Conservation (phyloP, 768 basidiomycete genomes). For the Candolleomyces efflorescens region DNA sequence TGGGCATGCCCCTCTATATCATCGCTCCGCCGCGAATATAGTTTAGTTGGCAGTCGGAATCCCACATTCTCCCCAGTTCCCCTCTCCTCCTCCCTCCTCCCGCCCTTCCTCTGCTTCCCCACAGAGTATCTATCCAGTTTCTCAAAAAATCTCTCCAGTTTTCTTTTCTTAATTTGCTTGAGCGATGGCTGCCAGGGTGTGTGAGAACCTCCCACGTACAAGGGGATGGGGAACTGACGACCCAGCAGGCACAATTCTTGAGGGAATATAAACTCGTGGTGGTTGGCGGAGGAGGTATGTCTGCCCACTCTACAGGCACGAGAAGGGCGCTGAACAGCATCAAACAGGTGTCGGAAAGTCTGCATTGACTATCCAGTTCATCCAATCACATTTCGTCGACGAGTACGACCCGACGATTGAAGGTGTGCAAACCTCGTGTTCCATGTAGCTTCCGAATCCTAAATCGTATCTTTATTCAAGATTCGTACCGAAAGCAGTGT, state of each 20-base stretch:
- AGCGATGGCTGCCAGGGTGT: slow-evolving; percentile 36
- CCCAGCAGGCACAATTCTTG: slow-evolving; percentile 74
- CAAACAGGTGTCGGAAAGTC: slow-evolving; percentile 59
- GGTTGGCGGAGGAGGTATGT: slow-evolving; percentile 89
- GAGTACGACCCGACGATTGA: slow-evolving; percentile 97
- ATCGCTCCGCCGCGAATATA: slow-evolving; percentile 4
- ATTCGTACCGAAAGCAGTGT: slow-evolving; percentile 96
- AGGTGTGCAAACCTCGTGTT: slow-evolving; percentile 37
- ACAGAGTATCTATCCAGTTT: slow-evolving; percentile 9
- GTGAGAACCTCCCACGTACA: slow-evolving; percentile 9
- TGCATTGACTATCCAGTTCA: slow-evolving; percentile 96
- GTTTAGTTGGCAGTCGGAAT: slow-evolving; percentile 8
- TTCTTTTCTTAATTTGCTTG: slow-evolving; percentile 8
- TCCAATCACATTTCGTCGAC: slow-evolving; percentile 91
- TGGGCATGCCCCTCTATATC: slow-evolving; percentile 8
- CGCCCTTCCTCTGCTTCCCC: slow-evolving; percentile 8
- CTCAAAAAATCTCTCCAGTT: neutral
- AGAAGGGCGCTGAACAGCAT: neutral
- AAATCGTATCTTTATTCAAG: slow-evolving; percentile 32
- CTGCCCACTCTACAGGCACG: neutral
- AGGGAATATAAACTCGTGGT: slow-evolving; percentile 99
- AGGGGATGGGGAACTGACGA: slow-evolving; percentile 3
- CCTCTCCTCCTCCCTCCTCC: slow-evolving; percentile 10
- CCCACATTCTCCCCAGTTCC: slow-evolving; percentile 1
- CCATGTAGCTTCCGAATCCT: slow-evolving; percentile 4